Evolutionary conservation across 2,329 filamentous ascomycete species (phyloP).

Genomic region (Emericellopsis cladophorae): DNA sequence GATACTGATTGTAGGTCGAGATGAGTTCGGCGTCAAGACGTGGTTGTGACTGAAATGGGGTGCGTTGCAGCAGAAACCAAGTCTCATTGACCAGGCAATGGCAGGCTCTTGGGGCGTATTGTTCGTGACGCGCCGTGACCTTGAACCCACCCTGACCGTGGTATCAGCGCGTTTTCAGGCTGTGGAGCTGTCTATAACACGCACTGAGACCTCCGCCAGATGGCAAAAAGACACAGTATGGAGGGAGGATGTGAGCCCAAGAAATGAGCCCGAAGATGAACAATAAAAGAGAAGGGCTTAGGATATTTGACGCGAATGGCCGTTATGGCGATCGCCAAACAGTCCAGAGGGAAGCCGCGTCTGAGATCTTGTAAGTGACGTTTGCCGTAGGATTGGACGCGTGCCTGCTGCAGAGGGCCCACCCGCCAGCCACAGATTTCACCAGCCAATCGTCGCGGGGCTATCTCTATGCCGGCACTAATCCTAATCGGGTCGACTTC

Average conservation of each 20-base stretch:
- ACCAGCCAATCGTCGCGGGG: neutral
- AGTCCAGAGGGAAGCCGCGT: neutral
- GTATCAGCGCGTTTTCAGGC: constrained; percentile 1
- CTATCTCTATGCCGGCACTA: neutral
- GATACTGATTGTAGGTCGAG: neutral
- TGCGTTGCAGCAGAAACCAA: neutral
- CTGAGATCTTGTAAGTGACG: constrained; percentile 1
- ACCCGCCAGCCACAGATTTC: constrained; percentile 1
- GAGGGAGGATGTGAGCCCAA: neutral
- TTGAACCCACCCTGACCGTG: constrained; percentile 1
- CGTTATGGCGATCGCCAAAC: neutral
- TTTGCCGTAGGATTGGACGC: neutral
- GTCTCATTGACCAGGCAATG: constrained; percentile 18
- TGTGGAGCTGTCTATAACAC: neutral
- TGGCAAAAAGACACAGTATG: neutral
- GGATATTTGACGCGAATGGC: neutral
- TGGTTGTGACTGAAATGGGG: neutral
- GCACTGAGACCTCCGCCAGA: neutral
- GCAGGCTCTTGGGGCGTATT: constrained; percentile 14
- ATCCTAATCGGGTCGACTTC: neutral
- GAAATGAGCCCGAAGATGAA: neutral
- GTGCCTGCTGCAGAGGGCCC: neutral
- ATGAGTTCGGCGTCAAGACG: neutral
- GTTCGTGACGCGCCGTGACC: constrained; percentile 21
- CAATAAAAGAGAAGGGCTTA: neutral